These are phyloP conservation scores for Citrullus colocynthis DNA, from an alignment of 306 rosid species.

Conservation along the genomic window DNA sequence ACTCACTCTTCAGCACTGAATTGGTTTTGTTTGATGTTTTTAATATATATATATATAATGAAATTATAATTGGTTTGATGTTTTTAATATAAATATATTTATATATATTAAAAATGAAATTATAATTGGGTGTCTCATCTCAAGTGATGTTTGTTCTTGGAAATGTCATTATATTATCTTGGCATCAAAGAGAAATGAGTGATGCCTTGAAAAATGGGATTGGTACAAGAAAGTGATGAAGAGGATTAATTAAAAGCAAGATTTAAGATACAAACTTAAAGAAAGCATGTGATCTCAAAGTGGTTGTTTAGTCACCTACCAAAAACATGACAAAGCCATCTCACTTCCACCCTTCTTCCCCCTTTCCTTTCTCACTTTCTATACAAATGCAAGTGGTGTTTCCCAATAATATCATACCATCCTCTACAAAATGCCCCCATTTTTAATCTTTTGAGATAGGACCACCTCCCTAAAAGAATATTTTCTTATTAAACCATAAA, in stretches of 20 bases:
- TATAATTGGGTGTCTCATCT: neutral
- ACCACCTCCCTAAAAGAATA: neutral
- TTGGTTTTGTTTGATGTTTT: too few relatives aligned
- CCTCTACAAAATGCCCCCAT: slow-evolving; percentile 3
- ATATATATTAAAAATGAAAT: too few relatives aligned
- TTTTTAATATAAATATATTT: too few relatives aligned
- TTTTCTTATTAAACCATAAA: neutral
- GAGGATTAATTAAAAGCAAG: slow-evolving; percentile 21
- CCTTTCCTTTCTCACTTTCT: slow-evolving; percentile 23
- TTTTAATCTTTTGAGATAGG: neutral
- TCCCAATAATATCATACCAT: neutral
- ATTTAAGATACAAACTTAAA: slow-evolving; percentile 32
- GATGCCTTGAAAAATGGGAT: slow-evolving; percentile 37
- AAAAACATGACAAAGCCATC: slow-evolving; percentile 67
- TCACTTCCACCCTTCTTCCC: slow-evolving; percentile 17
- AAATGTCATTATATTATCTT: slow-evolving; percentile 35
- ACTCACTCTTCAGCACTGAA: too few relatives aligned
- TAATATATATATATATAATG: too few relatives aligned
- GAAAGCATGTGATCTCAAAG: slow-evolving; percentile 56
- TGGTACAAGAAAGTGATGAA: slow-evolving; percentile 25
- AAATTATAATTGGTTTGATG: too few relatives aligned
- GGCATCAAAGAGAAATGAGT: slow-evolving; percentile 49
- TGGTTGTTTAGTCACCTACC: slow-evolving; percentile 98
- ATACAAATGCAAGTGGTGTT: slow-evolving; percentile 1
- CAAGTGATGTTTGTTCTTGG: neutral